phyloP scores from a whole-genome alignment of 305 asterid genomes.

The Fraxinus albicans region DNA sequence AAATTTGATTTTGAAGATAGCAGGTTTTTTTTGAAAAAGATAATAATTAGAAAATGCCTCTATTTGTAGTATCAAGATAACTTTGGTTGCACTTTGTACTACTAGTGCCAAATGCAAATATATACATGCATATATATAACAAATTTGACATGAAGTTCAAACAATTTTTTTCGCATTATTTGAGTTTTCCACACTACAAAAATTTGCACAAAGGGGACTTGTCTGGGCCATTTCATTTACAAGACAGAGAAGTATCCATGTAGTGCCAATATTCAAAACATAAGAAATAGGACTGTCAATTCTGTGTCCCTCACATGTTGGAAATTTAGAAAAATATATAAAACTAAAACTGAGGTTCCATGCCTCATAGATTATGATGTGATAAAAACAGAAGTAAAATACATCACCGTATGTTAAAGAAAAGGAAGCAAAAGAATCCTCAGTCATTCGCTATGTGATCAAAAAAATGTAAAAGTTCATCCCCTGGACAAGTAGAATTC shows the following conservation, averaged over 20 bases:
- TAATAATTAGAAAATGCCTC: neutral
- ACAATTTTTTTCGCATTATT: neutral
- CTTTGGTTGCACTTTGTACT: neutral
- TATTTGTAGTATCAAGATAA: neutral
- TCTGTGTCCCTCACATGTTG: neutral
- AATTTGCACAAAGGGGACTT: neutral
- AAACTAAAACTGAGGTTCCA: neutral
- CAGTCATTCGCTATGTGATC: neutral
- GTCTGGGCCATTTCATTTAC: neutral
- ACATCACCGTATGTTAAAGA: neutral
- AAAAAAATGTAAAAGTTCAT: neutral
- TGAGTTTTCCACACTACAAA: neutral
- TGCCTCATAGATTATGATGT: neutral
- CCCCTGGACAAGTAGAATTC: neutral
- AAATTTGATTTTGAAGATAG: neutral
- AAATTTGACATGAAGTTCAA: neutral
- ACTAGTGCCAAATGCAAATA: neutral
- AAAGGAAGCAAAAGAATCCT: neutral
- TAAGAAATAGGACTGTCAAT: neutral
- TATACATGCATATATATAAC: neutral
- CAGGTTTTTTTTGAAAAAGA: neutral
- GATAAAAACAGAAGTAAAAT: neutral
- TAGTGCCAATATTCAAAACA: neutral
- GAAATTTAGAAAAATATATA: neutral
- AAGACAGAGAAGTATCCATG: neutral